Conservation (phyloP, 495 filamentous ascomycete genomes). For the Pyrenopolyporus hunteri region DNA sequence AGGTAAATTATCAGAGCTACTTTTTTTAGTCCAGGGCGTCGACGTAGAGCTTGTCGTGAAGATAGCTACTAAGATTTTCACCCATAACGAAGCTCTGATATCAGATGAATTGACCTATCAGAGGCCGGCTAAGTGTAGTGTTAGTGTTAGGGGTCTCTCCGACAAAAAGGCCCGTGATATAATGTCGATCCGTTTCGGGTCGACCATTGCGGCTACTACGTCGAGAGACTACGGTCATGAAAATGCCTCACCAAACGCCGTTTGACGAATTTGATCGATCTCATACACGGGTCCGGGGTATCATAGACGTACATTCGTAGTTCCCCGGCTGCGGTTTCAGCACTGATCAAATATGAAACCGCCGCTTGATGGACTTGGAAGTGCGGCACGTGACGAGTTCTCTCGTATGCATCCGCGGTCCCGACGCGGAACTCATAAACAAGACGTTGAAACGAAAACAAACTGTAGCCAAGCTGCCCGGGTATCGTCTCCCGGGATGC, state of each 20-base stretch:
- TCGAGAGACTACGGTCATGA: slow-evolving; percentile 17
- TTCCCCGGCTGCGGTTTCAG: slow-evolving; percentile 30
- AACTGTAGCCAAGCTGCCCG: slow-evolving; percentile 23
- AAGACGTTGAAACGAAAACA: slow-evolving; percentile 35
- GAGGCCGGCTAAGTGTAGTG: slow-evolving; percentile 12
- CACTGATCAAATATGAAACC: slow-evolving; percentile 36
- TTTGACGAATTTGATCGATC: slow-evolving; percentile 22
- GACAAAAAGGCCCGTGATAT: slow-evolving; percentile 36
- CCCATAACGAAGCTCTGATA: slow-evolving; percentile 27
- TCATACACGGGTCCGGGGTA: slow-evolving; percentile 21
- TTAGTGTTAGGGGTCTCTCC: slow-evolving; percentile 28
- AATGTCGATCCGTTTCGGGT: slow-evolving; percentile 39
- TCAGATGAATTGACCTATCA: slow-evolving; percentile 34
- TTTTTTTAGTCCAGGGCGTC: slow-evolving; percentile 18
- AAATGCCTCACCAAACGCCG: slow-evolving; percentile 33
- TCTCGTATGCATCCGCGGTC: not conserved
- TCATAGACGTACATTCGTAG: slow-evolving; percentile 18
- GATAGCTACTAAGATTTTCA: slow-evolving; percentile 27
- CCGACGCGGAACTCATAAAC: slow-evolving; percentile 23
- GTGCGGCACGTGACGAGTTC: slow-evolving; percentile 25
- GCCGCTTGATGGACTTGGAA: slow-evolving; percentile 23
- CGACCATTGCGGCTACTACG: slow-evolving; percentile 29
- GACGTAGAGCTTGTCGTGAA: slow-evolving; percentile 24
- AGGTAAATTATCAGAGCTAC: slow-evolving; percentile 7
- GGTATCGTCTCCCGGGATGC: slow-evolving; percentile 8